These are phyloP conservation scores for Penicillium italicum DNA, from an alignment of 2,329 filamentous ascomycete genomes.

Conservation along the genomic window DNA sequence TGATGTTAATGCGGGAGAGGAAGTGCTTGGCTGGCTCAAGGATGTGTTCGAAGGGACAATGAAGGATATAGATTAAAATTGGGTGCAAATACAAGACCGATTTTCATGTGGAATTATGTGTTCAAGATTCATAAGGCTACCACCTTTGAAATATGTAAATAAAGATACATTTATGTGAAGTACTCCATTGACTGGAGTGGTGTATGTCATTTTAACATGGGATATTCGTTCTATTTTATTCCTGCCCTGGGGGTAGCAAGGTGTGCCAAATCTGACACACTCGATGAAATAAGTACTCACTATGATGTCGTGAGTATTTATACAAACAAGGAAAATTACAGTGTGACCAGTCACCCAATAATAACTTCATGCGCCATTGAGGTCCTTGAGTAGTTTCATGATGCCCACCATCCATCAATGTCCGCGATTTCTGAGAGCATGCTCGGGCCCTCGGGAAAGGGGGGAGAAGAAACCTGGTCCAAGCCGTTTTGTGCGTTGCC, in stretches of 20 bases:
- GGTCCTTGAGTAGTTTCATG: conserved; percentile 10
- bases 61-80: not conserved
- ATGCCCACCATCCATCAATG: conserved; percentile 34
- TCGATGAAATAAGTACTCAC: too few relatives aligned
- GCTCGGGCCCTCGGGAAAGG: conserved; percentile 12
- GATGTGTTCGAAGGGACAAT: conserved; percentile 8
- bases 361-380: not conserved
- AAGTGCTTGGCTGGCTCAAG: conserved; percentile 14
- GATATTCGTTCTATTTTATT: not conserved
- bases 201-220: not conserved
- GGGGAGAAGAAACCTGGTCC: conserved; percentile 6
- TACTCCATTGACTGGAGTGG: not conserved
- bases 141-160: too few relatives aligned
- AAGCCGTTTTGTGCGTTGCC: conserved; percentile 1
- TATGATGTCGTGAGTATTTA: not conserved
- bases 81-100: too few relatives aligned
- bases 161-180: not conserved
- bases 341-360: too few relatives aligned
- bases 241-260: too few relatives aligned
- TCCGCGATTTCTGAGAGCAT: conserved; percentile 26
- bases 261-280: not conserved
- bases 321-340: not conserved
- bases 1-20: not conserved
- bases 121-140: too few relatives aligned
- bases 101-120: not conserved